phyloP scores from a whole-genome alignment of 257 asterid species.

The Perilla frutescens region DNA sequence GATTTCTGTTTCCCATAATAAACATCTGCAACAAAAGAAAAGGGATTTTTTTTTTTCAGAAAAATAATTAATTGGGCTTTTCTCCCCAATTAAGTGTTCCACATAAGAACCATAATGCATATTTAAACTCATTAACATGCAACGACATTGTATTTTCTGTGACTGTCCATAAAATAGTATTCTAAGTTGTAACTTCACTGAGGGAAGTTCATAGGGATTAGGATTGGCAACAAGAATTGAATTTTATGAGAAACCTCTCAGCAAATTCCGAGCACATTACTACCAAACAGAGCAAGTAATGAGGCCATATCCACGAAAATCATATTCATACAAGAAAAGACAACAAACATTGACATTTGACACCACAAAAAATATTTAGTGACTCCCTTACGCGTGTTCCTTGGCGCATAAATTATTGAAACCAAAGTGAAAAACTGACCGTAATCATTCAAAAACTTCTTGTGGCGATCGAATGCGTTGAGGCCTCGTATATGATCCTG shows the following conservation, averaged over 20 bases:
- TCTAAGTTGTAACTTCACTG: neutral
- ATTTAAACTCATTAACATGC: neutral
- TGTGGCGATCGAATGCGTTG: conserved; percentile 97
- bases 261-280: conserved; percentile 23
- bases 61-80: neutral
- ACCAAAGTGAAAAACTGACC: conserved; percentile 47
- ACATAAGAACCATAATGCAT: conserved; percentile 4
- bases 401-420: conserved; percentile 23
- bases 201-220: neutral
- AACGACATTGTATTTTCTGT: neutral
- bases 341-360: neutral
- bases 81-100: conserved; percentile 9
- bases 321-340: neutral
- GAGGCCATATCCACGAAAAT: neutral
- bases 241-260: conserved; percentile 9
- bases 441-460: conserved; percentile 81
- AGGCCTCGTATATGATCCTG: conserved; percentile 92
- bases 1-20: conserved; percentile 75
- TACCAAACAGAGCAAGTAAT: conserved; percentile 19
- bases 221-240: neutral
- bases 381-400: conserved; percentile 2
- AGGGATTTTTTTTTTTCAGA: neutral
- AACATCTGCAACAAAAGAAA: conserved; percentile 52
- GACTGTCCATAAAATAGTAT: neutral
- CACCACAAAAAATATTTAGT: conserved; percentile 1